phyloP scores from a whole-genome alignment of 2,329 filamentous ascomycete genomes.

The Sporothrix pseudoabietina region DNA sequence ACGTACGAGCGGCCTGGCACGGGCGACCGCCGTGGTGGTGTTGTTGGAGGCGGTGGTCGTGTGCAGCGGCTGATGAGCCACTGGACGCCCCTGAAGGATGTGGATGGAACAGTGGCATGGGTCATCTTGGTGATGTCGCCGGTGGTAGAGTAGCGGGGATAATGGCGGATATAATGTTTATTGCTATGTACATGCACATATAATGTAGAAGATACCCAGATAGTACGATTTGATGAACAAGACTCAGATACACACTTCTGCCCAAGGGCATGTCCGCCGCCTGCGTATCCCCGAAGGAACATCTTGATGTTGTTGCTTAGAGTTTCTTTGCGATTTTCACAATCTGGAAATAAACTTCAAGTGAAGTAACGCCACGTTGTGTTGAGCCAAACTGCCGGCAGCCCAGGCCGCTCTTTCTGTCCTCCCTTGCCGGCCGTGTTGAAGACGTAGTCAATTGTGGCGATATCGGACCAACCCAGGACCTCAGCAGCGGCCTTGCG shows the following conservation, averaged over 20 bases:
- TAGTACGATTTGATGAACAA: not conserved
- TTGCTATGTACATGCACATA: not conserved
- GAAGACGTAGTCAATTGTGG: slow-evolving; percentile 44
- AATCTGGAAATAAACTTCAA: not conserved
- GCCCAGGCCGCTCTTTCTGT: not conserved
- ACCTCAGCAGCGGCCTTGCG: slow-evolving; percentile 42
- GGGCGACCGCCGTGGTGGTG: not conserved
- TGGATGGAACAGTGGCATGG: slow-evolving; percentile 40
- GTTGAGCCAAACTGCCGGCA: not conserved
- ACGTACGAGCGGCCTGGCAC: slow-evolving; percentile 25
- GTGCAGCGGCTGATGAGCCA: slow-evolving; percentile 38
- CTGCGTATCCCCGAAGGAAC: slow-evolving; percentile 21
- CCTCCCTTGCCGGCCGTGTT: slow-evolving; percentile 44
- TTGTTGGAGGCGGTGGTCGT: not conserved
- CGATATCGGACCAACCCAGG: slow-evolving; percentile 40
- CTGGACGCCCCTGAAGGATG: slow-evolving; percentile 45
- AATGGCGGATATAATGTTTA: not conserved
- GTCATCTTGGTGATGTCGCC: slow-evolving; percentile 43
- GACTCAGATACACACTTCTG: not conserved
- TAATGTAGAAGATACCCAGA: slow-evolving; percentile 7
- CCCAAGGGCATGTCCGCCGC: slow-evolving; percentile 8
- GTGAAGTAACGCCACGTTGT: too few species aligned
- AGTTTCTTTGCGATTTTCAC: too few species aligned
- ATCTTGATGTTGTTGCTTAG: too few species aligned
- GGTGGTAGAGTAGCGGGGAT: not conserved